Base-by-base conservation (phyloP, 2,329 filamentous ascomycete species). In the Coccinonectria pachysandricola region DNA sequence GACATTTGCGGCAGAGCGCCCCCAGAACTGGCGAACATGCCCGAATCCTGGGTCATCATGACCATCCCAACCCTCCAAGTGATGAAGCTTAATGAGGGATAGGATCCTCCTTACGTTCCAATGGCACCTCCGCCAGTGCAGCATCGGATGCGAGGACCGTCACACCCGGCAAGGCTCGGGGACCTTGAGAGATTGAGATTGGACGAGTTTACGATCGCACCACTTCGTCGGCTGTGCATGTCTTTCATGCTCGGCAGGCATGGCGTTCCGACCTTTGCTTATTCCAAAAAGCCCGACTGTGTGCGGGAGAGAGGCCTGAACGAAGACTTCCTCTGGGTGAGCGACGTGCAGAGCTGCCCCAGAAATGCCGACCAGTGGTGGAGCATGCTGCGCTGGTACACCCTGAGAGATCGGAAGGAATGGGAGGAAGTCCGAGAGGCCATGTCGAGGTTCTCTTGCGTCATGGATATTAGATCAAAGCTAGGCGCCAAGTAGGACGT, bases 231-330 rank as follows among this genome's bases (percentile, higher is more conserved):
- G 24, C 23, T 36, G 10, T 21, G 10, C 6, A 28, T 45, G 10
- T 23, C 28, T 12, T 39, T 42, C 24, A 36, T 29, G 19, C 34
- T 45, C 19, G 43, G 39, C 24, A 39, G 32, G 25, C 25, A 44
- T 10, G 45, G 45, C 1, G 28, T 46, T 10, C 45, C 45, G 4
- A 34, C 19, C 15, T 45, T 49, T 23, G 32, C 27, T 7, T 32
- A 34, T 19, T 34, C 34, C 6, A 15, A 29, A 8, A 39, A 36
- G n/a, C 35, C 41, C 7, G 15, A 9, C 7, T 15, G 17, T 6
- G 19, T 36, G 11, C 7, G 15, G 2, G 11, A 29, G 2, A 26
- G 18, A 8, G 23, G 22, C 10, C 21, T 41, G 9, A 28, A 31
- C 3, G 23, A 32, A 5, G 41, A 40, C 17, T 43, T 44, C 16